phyloP scores from a whole-genome alignment of 345 rosid genomes.

The Hibiscus syriacus region DNA sequence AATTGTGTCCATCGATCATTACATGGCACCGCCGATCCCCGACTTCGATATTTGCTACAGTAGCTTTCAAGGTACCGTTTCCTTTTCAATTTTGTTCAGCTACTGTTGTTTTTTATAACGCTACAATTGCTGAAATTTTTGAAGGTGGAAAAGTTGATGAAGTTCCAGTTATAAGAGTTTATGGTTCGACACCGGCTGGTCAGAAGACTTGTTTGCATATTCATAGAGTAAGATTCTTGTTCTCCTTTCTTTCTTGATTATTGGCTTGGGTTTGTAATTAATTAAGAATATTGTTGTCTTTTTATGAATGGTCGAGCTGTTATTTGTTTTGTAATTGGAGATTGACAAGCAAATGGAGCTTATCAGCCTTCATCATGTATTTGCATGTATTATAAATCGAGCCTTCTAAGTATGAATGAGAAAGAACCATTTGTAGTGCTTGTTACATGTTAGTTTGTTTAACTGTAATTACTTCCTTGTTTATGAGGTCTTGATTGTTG shows the following conservation, averaged over 20 bases:
- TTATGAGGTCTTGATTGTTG: not conserved
- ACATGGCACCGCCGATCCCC: conserved; percentile 79
- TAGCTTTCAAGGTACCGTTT: conserved; percentile 59
- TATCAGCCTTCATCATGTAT: no score
- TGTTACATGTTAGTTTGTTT: not conserved
- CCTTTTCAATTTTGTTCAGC: not conserved
- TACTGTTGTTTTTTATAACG: not conserved
- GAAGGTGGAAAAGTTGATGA: conserved; percentile 75
- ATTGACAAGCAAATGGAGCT: no score
- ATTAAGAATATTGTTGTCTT: not conserved
- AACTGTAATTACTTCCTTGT: not conserved
- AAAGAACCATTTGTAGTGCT: not conserved
- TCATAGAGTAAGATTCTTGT: conserved; percentile 49
- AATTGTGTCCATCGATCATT: conserved; percentile 75
- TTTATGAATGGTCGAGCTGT: not conserved
- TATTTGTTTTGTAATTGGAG: no score
- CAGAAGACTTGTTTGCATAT: conserved; percentile 93
- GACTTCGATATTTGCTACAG: conserved; percentile 66
- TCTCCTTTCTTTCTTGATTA: conserved; percentile 4
- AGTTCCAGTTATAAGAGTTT: conserved; percentile 80
- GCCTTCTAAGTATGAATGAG: not conserved
- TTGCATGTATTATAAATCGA: not conserved
- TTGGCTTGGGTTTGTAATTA: not conserved
- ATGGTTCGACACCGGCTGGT: conserved; percentile 89
- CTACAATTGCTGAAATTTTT: conserved; percentile 2